These are phyloP conservation scores for Aaosphaeria pasadenensis DNA, from an alignment of 2,329 filamentous ascomycete species.

Conservation along the genomic window DNA sequence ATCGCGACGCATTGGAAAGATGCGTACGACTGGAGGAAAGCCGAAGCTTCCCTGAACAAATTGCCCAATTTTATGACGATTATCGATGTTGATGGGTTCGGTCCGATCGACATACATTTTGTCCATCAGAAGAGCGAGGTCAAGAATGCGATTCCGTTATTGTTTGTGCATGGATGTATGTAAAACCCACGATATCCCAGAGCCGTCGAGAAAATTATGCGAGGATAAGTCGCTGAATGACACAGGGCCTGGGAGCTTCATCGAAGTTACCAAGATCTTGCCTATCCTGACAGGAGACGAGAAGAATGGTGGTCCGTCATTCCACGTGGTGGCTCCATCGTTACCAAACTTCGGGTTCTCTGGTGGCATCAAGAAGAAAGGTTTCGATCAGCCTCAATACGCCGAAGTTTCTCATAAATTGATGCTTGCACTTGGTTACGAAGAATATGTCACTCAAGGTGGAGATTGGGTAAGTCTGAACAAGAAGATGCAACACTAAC, in stretches of 20 bases:
- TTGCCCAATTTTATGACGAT: conserved; percentile 55
- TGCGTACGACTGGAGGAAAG: conserved; percentile 56
- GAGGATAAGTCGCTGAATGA: too few species aligned
- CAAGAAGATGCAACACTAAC: conserved; percentile 1
- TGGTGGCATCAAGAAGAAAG: conserved; percentile 45
- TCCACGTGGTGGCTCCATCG: conserved; percentile 50
- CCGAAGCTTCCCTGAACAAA: conserved; percentile 56
- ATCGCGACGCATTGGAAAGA: conserved; percentile 55
- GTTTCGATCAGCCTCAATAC: conserved; percentile 57
- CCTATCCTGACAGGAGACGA: conserved; percentile 33
- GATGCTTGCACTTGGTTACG: conserved; percentile 64
- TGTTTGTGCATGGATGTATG: conserved; percentile 61
- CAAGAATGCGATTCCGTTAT: conserved; percentile 57
- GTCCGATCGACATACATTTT: conserved; percentile 47
- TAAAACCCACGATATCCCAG: not conserved
- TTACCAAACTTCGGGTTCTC: conserved; percentile 53
- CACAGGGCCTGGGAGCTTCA: conserved; percentile 60
- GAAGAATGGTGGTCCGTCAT: conserved; percentile 31
- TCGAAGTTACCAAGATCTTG: conserved; percentile 52
- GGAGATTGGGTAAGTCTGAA: conserved; percentile 8
- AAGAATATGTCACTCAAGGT: conserved; percentile 32
- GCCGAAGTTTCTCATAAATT: conserved; percentile 62
- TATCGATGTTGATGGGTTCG: conserved; percentile 47
- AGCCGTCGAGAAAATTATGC: too few species aligned
- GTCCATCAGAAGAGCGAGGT: conserved; percentile 61